Evolutionary conservation across 2,329 filamentous ascomycete species (phyloP).

Genomic region (Alternaria ventricosa): DNA sequence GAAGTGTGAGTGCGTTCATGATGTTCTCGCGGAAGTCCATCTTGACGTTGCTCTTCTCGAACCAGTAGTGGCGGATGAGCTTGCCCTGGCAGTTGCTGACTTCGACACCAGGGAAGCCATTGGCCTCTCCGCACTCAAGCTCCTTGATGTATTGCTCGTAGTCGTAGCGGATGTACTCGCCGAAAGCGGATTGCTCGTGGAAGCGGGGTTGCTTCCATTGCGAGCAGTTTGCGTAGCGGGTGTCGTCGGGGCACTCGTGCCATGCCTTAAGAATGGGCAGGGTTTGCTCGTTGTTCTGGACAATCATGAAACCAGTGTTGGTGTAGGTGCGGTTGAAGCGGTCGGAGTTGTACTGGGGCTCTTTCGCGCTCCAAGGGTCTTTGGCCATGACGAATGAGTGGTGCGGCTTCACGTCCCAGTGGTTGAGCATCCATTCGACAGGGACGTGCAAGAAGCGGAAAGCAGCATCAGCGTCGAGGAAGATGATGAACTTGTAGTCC

Average conservation of each 20-base stretch:
- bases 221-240: slow-evolving; percentile 45
- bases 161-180: slow-evolving; percentile 50
- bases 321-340: slow-evolving; percentile 52
- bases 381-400: slow-evolving; percentile 56
- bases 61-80: slow-evolving; percentile 49
- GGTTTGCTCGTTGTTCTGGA: slow-evolving; percentile 59
- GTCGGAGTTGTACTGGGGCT: slow-evolving; percentile 51
- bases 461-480: slow-evolving; percentile 57
- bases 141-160: slow-evolving; percentile 48
- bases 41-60: slow-evolving; percentile 44
- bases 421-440: slow-evolving; percentile 59
- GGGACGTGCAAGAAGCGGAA: slow-evolving; percentile 56
- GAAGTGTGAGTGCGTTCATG: slow-evolving; percentile 47
- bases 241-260: slow-evolving; percentile 50
- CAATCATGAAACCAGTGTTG: slow-evolving; percentile 63
- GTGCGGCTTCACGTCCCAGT: slow-evolving; percentile 54
- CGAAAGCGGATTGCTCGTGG: slow-evolving; percentile 50
- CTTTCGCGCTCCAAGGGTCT: slow-evolving; percentile 49
- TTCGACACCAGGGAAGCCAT: slow-evolving; percentile 46
- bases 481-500: slow-evolving; percentile 55
- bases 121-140: slow-evolving; percentile 47
- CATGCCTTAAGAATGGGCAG: slow-evolving; percentile 59
- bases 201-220: slow-evolving; percentile 48
- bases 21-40: slow-evolving; percentile 44
- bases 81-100: slow-evolving; percentile 46